Evolutionary conservation across 1,284 basidiomycete genomes (phyloP), one percentile per base, ranked within the genome.

Genomic region (Stereum hirsutum): DNA sequence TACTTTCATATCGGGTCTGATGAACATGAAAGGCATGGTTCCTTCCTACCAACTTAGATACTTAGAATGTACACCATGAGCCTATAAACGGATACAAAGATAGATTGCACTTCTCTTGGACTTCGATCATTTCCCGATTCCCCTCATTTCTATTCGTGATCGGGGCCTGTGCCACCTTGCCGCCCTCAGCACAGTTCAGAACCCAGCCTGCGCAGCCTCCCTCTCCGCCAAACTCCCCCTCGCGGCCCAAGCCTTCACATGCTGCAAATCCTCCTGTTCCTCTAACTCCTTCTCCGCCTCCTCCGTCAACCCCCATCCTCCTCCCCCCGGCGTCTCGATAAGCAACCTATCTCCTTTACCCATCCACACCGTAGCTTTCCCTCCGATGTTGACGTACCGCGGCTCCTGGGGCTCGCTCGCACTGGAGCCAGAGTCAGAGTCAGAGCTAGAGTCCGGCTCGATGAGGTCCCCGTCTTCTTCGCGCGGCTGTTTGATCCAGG

Each of bases 291-390:
- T 52, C 24, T 51, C 53, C 12, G 61, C 63, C 4, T 59, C 62
- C 37, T 70, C 65, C 10, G 68, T 55, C 11, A 53, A 54, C 1
- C 93, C 92, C 89, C 89, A 97, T 1, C 82, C 94, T 3, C 94
- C 94, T 5, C 89, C 94, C 1, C 94, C 94, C 1, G 93, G 94
- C 3, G 93, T 97, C 61, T 92, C 80, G 45, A 96, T 82, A 44
- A 87, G 52, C 45, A 95, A 64, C 34, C 74, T 66, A 60, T 96
- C 92, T 2, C 88, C 84, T 53, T 83, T 85, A 39, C 85, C 88
- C 80, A 93, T 91, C 62, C 76, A 78, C 35, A 93, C 76, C 1
- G 88, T 90, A 35, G 85, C 87, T 61, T 97, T 97, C 6, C 93
- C 91, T 15, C 93, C 92, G 32, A 97, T 79, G 57, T 94, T 96